Conservation (phyloP, 148 eudicot genomes). For the Selenicereus undatus region DNA sequence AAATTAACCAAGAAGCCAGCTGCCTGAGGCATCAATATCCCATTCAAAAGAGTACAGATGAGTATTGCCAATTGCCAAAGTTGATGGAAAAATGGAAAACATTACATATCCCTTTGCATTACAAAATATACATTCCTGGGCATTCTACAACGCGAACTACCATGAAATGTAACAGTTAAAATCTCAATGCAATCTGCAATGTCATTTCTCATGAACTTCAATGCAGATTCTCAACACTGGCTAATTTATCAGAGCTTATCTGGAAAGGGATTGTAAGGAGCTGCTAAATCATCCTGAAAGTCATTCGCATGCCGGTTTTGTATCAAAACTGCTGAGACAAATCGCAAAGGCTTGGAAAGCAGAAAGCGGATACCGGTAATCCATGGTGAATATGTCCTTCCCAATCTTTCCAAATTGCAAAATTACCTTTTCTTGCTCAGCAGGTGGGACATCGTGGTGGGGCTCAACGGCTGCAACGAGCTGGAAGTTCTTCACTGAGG, state of each 20-base stretch:
- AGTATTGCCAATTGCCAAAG: neutral
- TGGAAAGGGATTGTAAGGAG: neutral
- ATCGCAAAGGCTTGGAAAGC: constrained; percentile 90
- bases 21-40: neutral
- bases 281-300: neutral
- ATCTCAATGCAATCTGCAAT: neutral
- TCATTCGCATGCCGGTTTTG: constrained; percentile 90
- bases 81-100: neutral
- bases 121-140: neutral
- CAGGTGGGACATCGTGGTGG: constrained; percentile 51
- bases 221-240: neutral
- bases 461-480: constrained; percentile 79
- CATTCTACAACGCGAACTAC: constrained; percentile 7
- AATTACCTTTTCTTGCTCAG: constrained; percentile 75
- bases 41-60: constrained; percentile 2
- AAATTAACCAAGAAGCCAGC: neutral
- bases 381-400: constrained; percentile 95
- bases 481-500: constrained; percentile 94
- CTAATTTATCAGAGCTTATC: neutral
- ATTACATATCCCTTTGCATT: constrained; percentile 2
- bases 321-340: constrained; percentile 93
- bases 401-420: constrained; percentile 89
- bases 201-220: neutral
- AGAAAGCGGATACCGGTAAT: constrained; percentile 80
- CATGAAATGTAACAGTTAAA: neutral